These are phyloP conservation scores for Urochloa ruziziensis DNA, from an alignment of 176 grass and related monocot species.

Conservation along the genomic window DNA sequence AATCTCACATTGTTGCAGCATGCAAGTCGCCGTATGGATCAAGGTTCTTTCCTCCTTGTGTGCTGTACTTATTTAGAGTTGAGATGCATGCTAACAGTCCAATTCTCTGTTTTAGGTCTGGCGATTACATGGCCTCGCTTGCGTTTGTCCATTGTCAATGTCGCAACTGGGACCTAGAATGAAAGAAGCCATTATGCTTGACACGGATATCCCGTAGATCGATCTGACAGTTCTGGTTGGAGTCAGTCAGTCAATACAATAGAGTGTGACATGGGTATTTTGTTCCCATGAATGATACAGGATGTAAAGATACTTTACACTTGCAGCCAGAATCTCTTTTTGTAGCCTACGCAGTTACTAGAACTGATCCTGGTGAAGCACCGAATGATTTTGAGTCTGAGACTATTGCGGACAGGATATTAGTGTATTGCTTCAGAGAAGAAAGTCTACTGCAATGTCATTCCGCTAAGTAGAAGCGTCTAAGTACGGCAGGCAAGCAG, in stretches of 20 bases:
- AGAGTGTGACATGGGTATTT: background rate
- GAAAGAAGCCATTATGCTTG: background rate
- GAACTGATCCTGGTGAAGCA: background rate
- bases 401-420: no score
- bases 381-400: background rate
- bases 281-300: background rate
- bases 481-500: no score
- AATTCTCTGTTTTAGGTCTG: conserved; percentile 53
- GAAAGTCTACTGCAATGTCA: no score
- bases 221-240: background rate
- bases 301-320: background rate
- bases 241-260: background rate
- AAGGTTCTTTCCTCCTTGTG: conserved; percentile 38
- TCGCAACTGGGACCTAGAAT: conserved; percentile 61
- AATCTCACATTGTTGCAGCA: conserved; percentile 65
- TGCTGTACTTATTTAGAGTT: background rate
- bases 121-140: conserved; percentile 89
- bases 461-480: no score
- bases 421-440: no score
- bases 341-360: background rate
- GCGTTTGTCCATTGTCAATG: conserved; percentile 76
- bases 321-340: background rate
- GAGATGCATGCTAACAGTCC: background rate
- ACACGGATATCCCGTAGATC: background rate
- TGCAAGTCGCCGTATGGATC: conserved; percentile 87